A percentile compares a stretch with the other conserved stretches of the same genome.
Evolutionary conservation across 2,329 filamentous ascomycete species (phyloP).

Genomic region (Trichoderma guizhouense): DNA sequence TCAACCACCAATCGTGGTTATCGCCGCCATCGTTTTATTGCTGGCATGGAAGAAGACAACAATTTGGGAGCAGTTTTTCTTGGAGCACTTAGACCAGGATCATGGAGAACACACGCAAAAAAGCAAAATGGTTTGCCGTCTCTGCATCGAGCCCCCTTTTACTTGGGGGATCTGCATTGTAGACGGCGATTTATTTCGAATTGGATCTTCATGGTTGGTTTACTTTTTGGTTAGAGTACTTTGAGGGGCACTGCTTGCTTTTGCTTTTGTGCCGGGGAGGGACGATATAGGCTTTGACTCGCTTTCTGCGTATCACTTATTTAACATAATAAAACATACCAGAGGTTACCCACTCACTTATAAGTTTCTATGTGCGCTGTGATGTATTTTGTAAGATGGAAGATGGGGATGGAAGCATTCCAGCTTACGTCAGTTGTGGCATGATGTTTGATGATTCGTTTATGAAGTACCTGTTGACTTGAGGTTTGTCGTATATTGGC

Average conservation of each 20-base stretch:
- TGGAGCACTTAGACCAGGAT: neutral
- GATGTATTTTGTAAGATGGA: neutral
- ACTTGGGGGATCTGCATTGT: neutral
- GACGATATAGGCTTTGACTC: constrained; percentile 48
- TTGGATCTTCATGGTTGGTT: constrained; percentile 8
- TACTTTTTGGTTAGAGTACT: neutral
- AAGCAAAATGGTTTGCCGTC: neutral
- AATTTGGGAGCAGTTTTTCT: neutral
- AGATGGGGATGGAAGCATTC: neutral
- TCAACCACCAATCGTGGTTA: constrained; percentile 59
- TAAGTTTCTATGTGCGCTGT: neutral
- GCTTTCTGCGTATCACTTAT: constrained; percentile 64
- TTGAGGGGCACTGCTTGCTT: constrained; percentile 1
- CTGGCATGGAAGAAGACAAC: neutral
- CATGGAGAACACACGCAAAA: neutral
- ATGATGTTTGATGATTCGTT: neutral
- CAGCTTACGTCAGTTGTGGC: neutral
- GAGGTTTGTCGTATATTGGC: neutral
- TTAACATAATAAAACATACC: constrained; percentile 50
- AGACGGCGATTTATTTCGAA: neutral
- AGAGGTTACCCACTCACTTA: constrained; percentile 63
- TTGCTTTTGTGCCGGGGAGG: constrained; percentile 20
- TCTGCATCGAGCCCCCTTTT: constrained; percentile 4
- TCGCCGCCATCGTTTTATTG: constrained; percentile 31
- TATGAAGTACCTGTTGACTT: neutral